These are phyloP conservation scores for Grosmannia clavigera DNA, from an alignment of 2,329 filamentous ascomycete species.

Conservation along the genomic window DNA sequence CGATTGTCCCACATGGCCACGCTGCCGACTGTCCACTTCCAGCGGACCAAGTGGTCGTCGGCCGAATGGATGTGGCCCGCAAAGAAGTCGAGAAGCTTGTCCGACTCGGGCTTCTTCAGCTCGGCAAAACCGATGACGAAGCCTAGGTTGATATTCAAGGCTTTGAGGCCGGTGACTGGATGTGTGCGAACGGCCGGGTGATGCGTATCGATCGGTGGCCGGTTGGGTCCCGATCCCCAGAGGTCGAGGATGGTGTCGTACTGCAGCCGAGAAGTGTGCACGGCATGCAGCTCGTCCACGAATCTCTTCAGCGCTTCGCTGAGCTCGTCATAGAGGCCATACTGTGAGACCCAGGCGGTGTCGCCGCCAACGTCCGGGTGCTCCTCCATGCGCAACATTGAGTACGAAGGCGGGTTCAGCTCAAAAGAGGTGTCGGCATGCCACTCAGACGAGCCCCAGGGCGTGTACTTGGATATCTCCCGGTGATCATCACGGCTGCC, in stretches of 20 bases:
- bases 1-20: slow-evolving; percentile 40
- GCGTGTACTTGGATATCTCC: slow-evolving; percentile 31
- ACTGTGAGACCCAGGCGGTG: slow-evolving; percentile 34
- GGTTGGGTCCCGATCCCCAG: slow-evolving; percentile 27
- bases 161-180: slow-evolving; percentile 33
- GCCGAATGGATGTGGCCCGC: slow-evolving; percentile 33
- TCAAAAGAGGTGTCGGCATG: slow-evolving; percentile 39
- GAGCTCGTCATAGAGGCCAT: slow-evolving; percentile 31
- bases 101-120: slow-evolving; percentile 34
- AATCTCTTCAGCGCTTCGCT: slow-evolving; percentile 29
- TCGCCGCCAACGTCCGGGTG: slow-evolving; percentile 34
- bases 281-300: slow-evolving; percentile 29
- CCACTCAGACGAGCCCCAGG: slow-evolving; percentile 32
- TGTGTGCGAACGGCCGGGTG: slow-evolving; percentile 33
- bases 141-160: slow-evolving; percentile 31
- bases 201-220: slow-evolving; percentile 32
- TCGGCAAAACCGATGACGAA: slow-evolving; percentile 36
- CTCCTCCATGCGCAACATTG: slow-evolving; percentile 37
- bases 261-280: slow-evolving; percentile 32
- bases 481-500: slow-evolving; percentile 33
- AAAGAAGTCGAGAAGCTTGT: slow-evolving; percentile 33
- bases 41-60: slow-evolving; percentile 36
- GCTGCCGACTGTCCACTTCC: slow-evolving; percentile 35
- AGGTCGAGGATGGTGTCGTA: slow-evolving; percentile 35
- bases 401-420: slow-evolving; percentile 37